Conservation (phyloP, 441 rosid species). For the Corymbia calophylla region DNA sequence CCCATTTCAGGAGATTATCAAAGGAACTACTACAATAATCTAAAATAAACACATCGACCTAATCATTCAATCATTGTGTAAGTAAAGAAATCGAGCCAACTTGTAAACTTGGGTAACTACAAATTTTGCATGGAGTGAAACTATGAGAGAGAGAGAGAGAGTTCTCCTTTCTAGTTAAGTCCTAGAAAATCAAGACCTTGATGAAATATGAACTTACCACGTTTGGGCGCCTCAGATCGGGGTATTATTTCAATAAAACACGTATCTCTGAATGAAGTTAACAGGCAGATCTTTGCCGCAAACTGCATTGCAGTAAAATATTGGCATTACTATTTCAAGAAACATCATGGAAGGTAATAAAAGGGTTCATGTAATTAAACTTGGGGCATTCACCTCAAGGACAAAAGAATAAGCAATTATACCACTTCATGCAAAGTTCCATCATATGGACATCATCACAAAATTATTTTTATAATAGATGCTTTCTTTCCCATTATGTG, state of each 20-base stretch:
- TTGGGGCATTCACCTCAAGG: not conserved
- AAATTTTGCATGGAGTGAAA: not conserved
- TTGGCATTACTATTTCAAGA: not conserved
- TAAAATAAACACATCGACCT: not conserved
- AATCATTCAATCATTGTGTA: not conserved
- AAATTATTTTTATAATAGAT: not conserved
- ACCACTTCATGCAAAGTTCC: not conserved
- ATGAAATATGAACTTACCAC: constrained; percentile 37
- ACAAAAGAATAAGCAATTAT: not conserved
- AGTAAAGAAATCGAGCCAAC: not conserved
- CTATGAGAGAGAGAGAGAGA: not conserved
- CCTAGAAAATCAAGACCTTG: not conserved
- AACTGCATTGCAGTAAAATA: constrained; percentile 37
- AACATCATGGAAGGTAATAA: not conserved
- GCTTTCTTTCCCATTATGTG: not conserved
- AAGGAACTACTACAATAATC: not conserved
- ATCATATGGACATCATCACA: not conserved
- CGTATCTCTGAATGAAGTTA: constrained; percentile 91
- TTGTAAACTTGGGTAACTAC: not conserved
- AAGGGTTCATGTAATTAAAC: not conserved
- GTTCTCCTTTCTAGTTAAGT: not conserved
- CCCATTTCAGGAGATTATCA: not conserved
- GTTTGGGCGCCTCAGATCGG: constrained; percentile 50
- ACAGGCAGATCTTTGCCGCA: constrained; percentile 85
- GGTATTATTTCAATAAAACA: constrained; percentile 88